Percentiles rank a stretch among this genome's conserved stretches.
phyloP scores from a whole-genome alignment of 306 rosid species.

The Phaseolus lunatus region DNA sequence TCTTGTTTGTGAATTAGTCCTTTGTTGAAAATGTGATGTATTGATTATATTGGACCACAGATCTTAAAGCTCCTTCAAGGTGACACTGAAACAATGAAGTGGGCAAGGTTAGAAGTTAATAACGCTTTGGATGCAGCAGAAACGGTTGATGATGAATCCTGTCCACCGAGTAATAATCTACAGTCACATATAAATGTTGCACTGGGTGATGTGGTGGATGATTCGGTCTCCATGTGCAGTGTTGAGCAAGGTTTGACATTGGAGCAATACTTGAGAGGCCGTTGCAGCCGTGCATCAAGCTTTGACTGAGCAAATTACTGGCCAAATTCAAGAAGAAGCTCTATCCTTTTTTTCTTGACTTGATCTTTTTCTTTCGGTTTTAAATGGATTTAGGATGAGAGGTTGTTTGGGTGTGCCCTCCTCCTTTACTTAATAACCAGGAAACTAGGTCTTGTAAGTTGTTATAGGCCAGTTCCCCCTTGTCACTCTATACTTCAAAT shows the following conservation, averaged over 20 bases:
- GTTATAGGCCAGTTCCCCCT: constrained; percentile 43
- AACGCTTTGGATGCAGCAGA: constrained; percentile 57
- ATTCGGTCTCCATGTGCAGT: constrained; percentile 89
- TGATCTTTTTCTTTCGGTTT: constrained; percentile 38
- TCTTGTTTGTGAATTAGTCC: constrained; percentile 34
- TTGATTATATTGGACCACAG: constrained; percentile 54
- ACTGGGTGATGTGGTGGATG: constrained; percentile 90
- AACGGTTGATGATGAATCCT: constrained; percentile 64
- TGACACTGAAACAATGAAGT: constrained; percentile 67
- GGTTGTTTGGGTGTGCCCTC: constrained; percentile 93
- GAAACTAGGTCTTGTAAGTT: constrained; percentile 42
- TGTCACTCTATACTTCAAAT: neutral
- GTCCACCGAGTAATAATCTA: constrained; percentile 70
- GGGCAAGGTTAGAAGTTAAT: constrained; percentile 79
- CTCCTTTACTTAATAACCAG: constrained; percentile 68
- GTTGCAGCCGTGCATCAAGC: constrained; percentile 97
- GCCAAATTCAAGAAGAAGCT: constrained; percentile 42
- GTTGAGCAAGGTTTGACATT: constrained; percentile 75
- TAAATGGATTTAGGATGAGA: constrained; percentile 83
- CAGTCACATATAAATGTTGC: constrained; percentile 93
- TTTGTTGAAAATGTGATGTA: constrained; percentile 16
- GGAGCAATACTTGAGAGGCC: constrained; percentile 85
- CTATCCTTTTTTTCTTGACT: constrained; percentile 36
- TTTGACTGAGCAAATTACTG: constrained; percentile 66
- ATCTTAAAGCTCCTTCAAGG: constrained; percentile 86